These are phyloP conservation scores for Iris pallida DNA, from an alignment of 116 monocot species.

Conservation along the genomic window DNA sequence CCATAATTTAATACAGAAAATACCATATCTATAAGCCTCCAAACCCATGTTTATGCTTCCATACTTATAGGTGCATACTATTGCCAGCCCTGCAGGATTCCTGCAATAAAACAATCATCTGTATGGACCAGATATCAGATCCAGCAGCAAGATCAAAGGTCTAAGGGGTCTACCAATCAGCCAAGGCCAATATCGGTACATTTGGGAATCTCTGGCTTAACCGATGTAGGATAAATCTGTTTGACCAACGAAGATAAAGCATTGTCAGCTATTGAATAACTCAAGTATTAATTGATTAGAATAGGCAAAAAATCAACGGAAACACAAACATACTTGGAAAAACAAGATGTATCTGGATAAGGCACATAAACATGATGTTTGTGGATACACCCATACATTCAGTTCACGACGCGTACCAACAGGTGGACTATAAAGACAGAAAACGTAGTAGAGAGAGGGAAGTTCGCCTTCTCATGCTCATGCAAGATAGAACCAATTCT, in stretches of 20 bases:
- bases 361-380: too few species aligned
- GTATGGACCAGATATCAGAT: not conserved
- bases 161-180: conserved; percentile 57
- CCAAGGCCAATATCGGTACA: conserved; percentile 62
- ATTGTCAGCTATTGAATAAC: not conserved
- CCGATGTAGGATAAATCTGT: conserved; percentile 70
- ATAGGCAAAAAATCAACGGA: not conserved
- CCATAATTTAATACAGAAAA: conserved; percentile 1
- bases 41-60: conserved; percentile 86
- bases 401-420: too few species aligned
- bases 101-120: conserved; percentile 34
- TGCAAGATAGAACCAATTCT: too few species aligned
- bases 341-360: too few species aligned
- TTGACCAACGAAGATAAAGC: not conserved
- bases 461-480: too few species aligned
- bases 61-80: conserved; percentile 87
- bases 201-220: conserved; percentile 49
- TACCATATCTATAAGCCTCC: conserved; percentile 93
- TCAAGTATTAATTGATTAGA: not conserved
- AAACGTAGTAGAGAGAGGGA: too few species aligned
- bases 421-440: too few species aligned
- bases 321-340: too few species aligned
- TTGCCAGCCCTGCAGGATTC: conserved; percentile 92
- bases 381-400: too few species aligned
- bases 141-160: not conserved